These are phyloP conservation scores for Candida sojae DNA, from an alignment of 1,139 yeast genomes.

Conservation along the genomic window DNA sequence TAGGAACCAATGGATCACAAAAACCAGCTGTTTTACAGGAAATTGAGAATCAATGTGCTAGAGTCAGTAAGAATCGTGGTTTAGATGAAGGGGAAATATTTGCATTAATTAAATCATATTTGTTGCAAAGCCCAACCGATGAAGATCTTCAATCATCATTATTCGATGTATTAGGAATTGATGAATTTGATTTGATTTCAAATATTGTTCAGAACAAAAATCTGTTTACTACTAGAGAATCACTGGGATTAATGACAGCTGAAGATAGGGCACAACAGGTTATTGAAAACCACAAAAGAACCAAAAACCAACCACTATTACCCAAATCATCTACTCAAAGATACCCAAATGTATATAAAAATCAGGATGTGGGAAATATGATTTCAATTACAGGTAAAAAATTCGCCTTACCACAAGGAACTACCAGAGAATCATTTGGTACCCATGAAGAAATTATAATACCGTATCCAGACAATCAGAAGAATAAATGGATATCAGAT, in stretches of 20 bases:
- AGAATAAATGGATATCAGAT: slow-evolving; percentile 50
- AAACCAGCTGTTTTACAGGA: slow-evolving; percentile 11
- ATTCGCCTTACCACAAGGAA: slow-evolving; percentile 78
- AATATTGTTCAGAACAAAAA: slow-evolving; percentile 58
- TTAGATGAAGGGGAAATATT: slow-evolving; percentile 26
- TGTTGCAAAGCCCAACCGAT: slow-evolving; percentile 42
- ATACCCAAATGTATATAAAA: slow-evolving; percentile 87
- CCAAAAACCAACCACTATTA: slow-evolving; percentile 52
- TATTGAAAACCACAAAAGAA: slow-evolving; percentile 51
- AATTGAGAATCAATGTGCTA: slow-evolving; percentile 29
- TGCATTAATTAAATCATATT: slow-evolving; percentile 24
- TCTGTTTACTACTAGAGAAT: slow-evolving; percentile 23
- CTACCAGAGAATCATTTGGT: slow-evolving; percentile 63
- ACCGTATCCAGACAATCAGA: slow-evolving; percentile 65
- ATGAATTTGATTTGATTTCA: slow-evolving; percentile 76
- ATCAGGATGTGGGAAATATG: slow-evolving; percentile 62
- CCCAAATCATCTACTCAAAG: slow-evolving; percentile 49
- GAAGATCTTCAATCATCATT: slow-evolving; percentile 67
- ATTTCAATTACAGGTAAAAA: slow-evolving; percentile 81
- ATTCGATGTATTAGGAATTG: slow-evolving; percentile 82
- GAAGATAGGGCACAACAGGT: slow-evolving; percentile 62
- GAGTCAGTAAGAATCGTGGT: slow-evolving; percentile 28
- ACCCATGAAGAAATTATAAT: slow-evolving; percentile 81
- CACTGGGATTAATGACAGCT: slow-evolving; percentile 44
- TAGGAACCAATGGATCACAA: slow-evolving; percentile 17